Evolutionary conservation across 1,139 yeast genomes (phyloP), one percentile per base, ranked within the genome.

Genomic region (Blastobotrys raffinosifermentans): DNA sequence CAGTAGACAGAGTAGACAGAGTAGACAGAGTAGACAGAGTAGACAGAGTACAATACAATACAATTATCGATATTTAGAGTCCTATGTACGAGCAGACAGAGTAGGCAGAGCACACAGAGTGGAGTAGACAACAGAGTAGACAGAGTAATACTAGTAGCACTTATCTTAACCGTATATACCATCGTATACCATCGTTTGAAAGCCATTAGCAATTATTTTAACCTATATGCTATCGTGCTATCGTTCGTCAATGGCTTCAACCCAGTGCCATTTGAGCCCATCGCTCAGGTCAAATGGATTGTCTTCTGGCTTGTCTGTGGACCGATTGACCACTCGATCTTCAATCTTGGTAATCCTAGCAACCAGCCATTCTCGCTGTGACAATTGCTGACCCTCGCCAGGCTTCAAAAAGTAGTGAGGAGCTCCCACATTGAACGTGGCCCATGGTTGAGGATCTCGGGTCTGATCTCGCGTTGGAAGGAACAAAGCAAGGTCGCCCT

Each of bases 391-490:
- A 19, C 57, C 54, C 4, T 49, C 48, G 38, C 51, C 49, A 27
- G 67, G 67, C 40, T 75, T 70, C 48, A 84, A 63, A 51, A 82
- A 79, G 54, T 72, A 81, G 54, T 83, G 89, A 0, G 91, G 89
- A 0, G 87, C 80, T 0, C 86, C 91, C 33, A 80, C 72, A 50
- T 83, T 83, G 63, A 84, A 84, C 0, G 91, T 91, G 0, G 93
- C 91, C 94, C 94, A 84, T 2, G 89, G 84, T 44, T 77, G 80
- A 16, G 63, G 56, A 31, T 56, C 60, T 2, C 58, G 40, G 9
- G 55, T 51, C 18, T 65, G 66, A 33, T 73, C 80, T 17, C 79
- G 67, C 0, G 95, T 85, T 1, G 94, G 95, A 44, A 89, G 63
- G 55, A 89, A 89, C 39, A 89, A 63, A 1, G 85, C 94, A 48